Evolutionary conservation across 352 stramenopile species (phyloP).

Genomic region (Pythium plurisporium): DNA sequence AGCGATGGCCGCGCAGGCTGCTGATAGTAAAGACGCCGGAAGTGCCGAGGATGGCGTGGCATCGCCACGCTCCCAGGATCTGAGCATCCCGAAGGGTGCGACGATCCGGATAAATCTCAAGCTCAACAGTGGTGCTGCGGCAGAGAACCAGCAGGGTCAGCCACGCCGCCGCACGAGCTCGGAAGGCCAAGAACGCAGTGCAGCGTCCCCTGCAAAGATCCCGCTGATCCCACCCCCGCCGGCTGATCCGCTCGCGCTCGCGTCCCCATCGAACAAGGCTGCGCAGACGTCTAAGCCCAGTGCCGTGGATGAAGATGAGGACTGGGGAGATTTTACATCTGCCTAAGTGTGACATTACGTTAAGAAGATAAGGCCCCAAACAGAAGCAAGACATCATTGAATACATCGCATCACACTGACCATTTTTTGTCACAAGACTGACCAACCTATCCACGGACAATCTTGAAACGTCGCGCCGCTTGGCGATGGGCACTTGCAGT

Average conservation of each 20-base stretch:
- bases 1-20: slow-evolving; percentile 18
- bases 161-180: slow-evolving; percentile 30
- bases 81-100: slow-evolving; percentile 62
- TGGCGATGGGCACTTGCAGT: not conserved
- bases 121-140: slow-evolving; percentile 15
- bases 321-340: slow-evolving; percentile 84
- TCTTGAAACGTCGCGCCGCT: slow-evolving; percentile 11
- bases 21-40: not conserved
- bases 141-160: slow-evolving; percentile 18
- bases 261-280: slow-evolving; percentile 28
- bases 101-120: slow-evolving; percentile 83
- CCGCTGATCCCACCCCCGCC: slow-evolving; percentile 58
- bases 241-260: slow-evolving; percentile 26
- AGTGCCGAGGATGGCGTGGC: slow-evolving; percentile 10
- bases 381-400: not conserved
- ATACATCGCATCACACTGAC: not conserved
- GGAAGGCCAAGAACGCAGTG: slow-evolving; percentile 22
- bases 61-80: slow-evolving; percentile 35
- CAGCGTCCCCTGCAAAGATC: slow-evolving; percentile 35
- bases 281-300: slow-evolving; percentile 32
- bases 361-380: not conserved
- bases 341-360: slow-evolving; percentile 28
- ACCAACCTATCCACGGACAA: too few species aligned
- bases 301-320: slow-evolving; percentile 48
- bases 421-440: too few species aligned